Conservation (phyloP, 2,329 filamentous ascomycete species). For the Berkeleyomyces basicola region DNA sequence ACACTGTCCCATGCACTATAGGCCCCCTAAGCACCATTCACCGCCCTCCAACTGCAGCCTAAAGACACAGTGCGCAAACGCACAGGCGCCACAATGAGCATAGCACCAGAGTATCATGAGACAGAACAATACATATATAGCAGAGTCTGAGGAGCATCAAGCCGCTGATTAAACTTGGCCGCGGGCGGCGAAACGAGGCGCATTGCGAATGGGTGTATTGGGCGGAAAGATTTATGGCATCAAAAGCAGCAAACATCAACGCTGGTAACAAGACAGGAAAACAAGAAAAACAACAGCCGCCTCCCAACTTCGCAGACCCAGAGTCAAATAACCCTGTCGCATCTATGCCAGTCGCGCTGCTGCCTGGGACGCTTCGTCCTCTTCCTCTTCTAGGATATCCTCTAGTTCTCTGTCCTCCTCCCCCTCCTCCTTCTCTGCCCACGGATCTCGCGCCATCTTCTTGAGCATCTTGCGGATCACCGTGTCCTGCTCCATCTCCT, state of each 20-base stretch:
- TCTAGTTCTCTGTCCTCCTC: background rate
- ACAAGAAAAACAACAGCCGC: background rate
- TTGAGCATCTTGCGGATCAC: constrained; percentile 26
- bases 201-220: background rate
- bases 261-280: background rate
- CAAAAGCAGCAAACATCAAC: background rate
- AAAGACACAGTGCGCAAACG: background rate
- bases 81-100: background rate
- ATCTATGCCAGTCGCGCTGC: background rate
- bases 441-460: constrained; percentile 23
- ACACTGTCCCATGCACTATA: background rate
- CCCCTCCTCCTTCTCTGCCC: constrained; percentile 3
- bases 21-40: background rate
- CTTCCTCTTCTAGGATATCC: constrained; percentile 8
- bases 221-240: background rate
- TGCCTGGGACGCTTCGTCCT: background rate
- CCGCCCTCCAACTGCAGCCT: background rate
- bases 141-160: background rate
- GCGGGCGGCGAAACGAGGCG: background rate
- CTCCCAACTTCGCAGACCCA: background rate
- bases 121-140: background rate
- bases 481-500: constrained; percentile 39
- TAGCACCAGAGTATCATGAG: background rate
- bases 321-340: background rate
- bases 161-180: background rate